A percentile compares a stretch with the other conserved stretches of the same genome.
Evolutionary conservation across 352 stramenopile genomes (phyloP).

Genomic region (Pythium folliculosum): DNA sequence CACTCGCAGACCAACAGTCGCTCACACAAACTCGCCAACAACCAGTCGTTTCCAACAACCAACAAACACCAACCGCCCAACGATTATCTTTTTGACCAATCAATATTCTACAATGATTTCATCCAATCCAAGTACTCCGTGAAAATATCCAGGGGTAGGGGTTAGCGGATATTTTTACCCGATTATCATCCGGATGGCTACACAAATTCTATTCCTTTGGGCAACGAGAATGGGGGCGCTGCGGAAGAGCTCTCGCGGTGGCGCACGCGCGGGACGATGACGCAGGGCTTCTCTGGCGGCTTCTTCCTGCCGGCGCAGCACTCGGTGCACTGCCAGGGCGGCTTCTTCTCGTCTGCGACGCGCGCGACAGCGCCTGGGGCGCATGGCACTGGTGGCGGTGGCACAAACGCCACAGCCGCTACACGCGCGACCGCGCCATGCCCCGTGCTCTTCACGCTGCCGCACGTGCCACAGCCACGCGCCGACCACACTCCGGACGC

Average conservation of each 20-base stretch:
- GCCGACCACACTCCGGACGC: not conserved
- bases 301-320: constrained; percentile 64
- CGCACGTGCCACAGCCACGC: constrained; percentile 1
- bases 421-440: constrained; percentile 2
- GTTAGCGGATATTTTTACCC: constrained; percentile 2
- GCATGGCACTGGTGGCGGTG: not conserved
- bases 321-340: constrained; percentile 53
- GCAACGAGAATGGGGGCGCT: not conserved
- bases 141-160: not conserved
- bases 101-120: not conserved
- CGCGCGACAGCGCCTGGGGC: not conserved
- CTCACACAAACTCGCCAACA: not conserved
- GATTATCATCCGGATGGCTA: constrained; percentile 14
- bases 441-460: constrained; percentile 15
- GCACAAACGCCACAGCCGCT: not conserved
- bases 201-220: not conserved
- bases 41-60: constrained; percentile 22
- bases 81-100: constrained; percentile 15
- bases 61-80: constrained; percentile 5
- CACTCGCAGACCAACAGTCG: not conserved
- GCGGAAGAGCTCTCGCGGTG: no score
- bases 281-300: constrained; percentile 43
- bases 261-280: constrained; percentile 10
- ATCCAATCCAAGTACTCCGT: not conserved
- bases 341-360: constrained; percentile 44